A percentile compares a stretch with the other conserved stretches of the same genome.
Conservation (phyloP, 306 rosid species). For the Echinosophora koreensis region DNA sequence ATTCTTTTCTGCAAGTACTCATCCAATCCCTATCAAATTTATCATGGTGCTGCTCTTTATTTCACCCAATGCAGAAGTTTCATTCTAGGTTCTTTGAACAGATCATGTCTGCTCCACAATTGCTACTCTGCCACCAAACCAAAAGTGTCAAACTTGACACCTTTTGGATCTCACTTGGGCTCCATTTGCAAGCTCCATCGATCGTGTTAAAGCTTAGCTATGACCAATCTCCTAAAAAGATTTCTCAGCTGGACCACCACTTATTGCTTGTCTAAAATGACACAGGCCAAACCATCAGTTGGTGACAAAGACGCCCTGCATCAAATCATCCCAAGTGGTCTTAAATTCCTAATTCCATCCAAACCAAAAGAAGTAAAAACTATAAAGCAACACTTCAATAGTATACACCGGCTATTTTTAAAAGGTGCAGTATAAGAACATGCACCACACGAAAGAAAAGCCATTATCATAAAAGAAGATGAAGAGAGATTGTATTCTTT, state of each 20-base stretch:
- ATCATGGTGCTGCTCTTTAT: neutral
- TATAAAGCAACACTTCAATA: constrained; percentile 6
- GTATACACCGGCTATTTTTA: neutral
- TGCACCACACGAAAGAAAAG: constrained; percentile 13
- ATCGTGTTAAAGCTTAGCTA: constrained; percentile 29
- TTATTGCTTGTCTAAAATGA: constrained; percentile 8
- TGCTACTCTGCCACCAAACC: constrained; percentile 24
- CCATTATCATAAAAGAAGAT: neutral
- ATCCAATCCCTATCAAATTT: constrained; percentile 29
- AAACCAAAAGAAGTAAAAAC: neutral
- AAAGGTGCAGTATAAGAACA: neutral
- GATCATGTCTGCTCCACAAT: neutral
- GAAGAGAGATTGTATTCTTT: neutral
- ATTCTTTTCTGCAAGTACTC: constrained; percentile 17
- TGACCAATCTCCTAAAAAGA: constrained; percentile 1
- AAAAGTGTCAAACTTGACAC: constrained; percentile 4
- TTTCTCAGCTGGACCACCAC: constrained; percentile 50
- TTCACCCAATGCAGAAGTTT: constrained; percentile 7
- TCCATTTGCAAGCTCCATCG: constrained; percentile 1
- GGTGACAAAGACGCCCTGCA: constrained; percentile 25
- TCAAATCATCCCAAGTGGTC: constrained; percentile 12
- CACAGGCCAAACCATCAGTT: constrained; percentile 22
- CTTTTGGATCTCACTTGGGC: neutral
- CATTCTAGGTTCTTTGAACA: constrained; percentile 13
- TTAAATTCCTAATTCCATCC: neutral